Conservation (phyloP, 225 moss, liverwort and hornwort species). For the Anthoceros angustus region DNA sequence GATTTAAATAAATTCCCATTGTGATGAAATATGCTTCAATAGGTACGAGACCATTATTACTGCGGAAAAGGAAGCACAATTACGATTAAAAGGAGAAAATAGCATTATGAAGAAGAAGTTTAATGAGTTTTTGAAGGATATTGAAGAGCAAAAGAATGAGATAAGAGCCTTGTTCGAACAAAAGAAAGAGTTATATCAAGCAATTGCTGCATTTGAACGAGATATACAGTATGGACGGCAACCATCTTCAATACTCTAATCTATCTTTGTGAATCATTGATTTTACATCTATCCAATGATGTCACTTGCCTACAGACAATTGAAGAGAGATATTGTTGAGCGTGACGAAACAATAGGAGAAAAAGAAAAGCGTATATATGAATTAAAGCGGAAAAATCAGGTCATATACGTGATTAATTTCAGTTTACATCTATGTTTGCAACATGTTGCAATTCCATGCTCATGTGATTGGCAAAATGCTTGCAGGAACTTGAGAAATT, state of each 20-base stretch:
- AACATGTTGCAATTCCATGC: not conserved
- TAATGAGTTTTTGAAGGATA: conserved; percentile 50
- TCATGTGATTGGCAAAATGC: not conserved
- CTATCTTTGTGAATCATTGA: not conserved
- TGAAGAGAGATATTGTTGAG: conserved; percentile 69
- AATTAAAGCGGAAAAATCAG: conserved; percentile 71
- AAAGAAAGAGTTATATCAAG: conserved; percentile 77
- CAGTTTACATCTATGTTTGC: not conserved
- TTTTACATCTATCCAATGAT: conserved; percentile 2
- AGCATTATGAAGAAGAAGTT: conserved; percentile 75
- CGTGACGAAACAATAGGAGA: conserved; percentile 69
- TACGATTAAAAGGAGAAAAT: conserved; percentile 68
- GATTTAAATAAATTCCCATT: no score
- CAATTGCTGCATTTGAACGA: conserved; percentile 55
- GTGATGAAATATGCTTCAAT: not conserved
- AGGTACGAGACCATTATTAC: conserved; percentile 54
- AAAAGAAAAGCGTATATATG: conserved; percentile 61
- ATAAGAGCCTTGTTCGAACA: conserved; percentile 46
- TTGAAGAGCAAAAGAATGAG: conserved; percentile 75
- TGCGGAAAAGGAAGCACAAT: conserved; percentile 43
- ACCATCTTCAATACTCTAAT: conserved; percentile 1
- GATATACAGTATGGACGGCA: conserved; percentile 41
- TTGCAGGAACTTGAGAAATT: conserved; percentile 72
- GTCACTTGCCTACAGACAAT: conserved; percentile 19
- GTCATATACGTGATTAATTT: conserved; percentile 5